Conservation (phyloP, 2,329 filamentous ascomycete genomes). For the Akanthomyces uredinophilus region DNA sequence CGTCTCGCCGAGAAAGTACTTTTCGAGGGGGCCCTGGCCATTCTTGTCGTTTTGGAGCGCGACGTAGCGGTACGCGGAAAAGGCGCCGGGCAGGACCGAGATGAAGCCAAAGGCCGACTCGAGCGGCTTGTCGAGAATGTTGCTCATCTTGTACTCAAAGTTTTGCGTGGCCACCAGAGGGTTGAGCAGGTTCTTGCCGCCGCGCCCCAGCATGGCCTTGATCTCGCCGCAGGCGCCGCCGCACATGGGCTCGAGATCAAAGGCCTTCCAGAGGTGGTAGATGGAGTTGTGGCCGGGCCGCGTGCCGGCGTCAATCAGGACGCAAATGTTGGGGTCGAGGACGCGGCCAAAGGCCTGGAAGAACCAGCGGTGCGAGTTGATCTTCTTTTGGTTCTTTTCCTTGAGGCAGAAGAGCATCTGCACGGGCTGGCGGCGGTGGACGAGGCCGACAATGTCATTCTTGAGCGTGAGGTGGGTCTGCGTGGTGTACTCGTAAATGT, state of each 20-base stretch:
- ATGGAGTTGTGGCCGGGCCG: constrained; percentile 91
- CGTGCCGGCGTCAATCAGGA: constrained; percentile 92
- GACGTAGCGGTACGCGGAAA: constrained; percentile 95
- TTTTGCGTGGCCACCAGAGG: constrained; percentile 95
- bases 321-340: constrained; percentile 92
- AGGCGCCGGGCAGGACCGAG: constrained; percentile 90
- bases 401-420: constrained; percentile 98
- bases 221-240: constrained; percentile 97
- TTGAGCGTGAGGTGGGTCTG: constrained; percentile 85
- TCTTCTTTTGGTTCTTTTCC: constrained; percentile 99
- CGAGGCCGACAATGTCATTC: constrained; percentile 79
- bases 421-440: constrained; percentile 81
- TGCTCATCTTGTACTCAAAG: constrained; percentile 99
- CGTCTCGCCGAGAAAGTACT: constrained; percentile 96
- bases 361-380: constrained; percentile 99
- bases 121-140: constrained; percentile 95
- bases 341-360: constrained; percentile 94
- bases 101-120: constrained; percentile 98
- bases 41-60: constrained; percentile 96
- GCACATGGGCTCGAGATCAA: constrained; percentile 96
- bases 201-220: constrained; percentile 88
- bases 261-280: constrained; percentile 97
- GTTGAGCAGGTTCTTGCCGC: constrained; percentile 83
- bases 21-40: constrained; percentile 84
- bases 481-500: constrained; percentile 94